phyloP scores from a whole-genome alignment of 768 basidiomycete genomes.

The Lyophyllum shimeji region DNA sequence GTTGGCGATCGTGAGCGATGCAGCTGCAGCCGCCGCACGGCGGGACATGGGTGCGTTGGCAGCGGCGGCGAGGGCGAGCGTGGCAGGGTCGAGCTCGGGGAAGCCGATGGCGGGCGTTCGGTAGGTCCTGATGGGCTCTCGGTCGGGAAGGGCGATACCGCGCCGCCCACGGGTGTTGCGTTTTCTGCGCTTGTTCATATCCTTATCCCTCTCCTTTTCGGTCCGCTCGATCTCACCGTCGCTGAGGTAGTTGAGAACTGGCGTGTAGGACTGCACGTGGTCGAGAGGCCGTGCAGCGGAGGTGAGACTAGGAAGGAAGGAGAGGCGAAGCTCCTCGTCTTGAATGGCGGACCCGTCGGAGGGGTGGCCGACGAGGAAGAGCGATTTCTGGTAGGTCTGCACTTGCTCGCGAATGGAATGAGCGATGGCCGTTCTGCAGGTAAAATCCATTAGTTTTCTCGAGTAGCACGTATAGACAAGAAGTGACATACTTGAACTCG shows the following conservation, averaged over 20 bases:
- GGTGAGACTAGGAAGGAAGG: slow-evolving; percentile 82
- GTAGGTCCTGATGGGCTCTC: slow-evolving; percentile 89
- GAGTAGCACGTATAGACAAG: neutral
- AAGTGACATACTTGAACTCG: slow-evolving; percentile 79
- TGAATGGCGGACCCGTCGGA: slow-evolving; percentile 74
- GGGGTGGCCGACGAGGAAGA: slow-evolving; percentile 87
- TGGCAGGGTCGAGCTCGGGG: slow-evolving; percentile 74
- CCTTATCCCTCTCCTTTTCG: slow-evolving; percentile 94
- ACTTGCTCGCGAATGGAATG: slow-evolving; percentile 97
- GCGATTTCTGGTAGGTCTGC: slow-evolving; percentile 86
- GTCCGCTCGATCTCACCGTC: slow-evolving; percentile 86
- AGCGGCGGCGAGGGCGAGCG: slow-evolving; percentile 62
- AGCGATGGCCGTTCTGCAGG: slow-evolving; percentile 84
- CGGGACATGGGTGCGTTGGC: slow-evolving; percentile 69
- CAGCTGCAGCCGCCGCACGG: slow-evolving; percentile 85
- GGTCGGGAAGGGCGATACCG: slow-evolving; percentile 85
- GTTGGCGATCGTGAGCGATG: slow-evolving; percentile 81
- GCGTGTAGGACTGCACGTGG: slow-evolving; percentile 80
- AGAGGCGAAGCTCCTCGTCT: slow-evolving; percentile 89
- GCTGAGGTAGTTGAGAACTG: slow-evolving; percentile 84
- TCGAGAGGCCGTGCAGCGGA: slow-evolving; percentile 73
- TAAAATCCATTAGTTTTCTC: neutral
- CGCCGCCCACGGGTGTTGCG: slow-evolving; percentile 80
- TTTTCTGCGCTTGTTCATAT: slow-evolving; percentile 81
- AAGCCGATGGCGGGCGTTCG: slow-evolving; percentile 87